Conservation (phyloP, 768 basidiomycete species). For the Floccularia luteovirens region DNA sequence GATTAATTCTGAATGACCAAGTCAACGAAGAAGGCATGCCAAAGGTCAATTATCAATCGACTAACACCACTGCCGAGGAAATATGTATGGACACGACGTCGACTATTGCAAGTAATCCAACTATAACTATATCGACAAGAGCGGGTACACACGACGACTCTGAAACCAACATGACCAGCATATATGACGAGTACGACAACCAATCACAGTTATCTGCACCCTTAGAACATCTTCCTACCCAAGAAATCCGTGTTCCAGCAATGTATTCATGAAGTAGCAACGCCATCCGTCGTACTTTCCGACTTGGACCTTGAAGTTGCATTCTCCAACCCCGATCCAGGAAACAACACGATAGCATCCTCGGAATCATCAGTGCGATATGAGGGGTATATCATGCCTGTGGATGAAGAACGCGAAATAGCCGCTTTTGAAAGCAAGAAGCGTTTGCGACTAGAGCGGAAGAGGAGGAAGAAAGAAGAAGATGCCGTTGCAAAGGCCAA, state of each 20-base stretch:
- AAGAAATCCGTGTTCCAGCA: too few relatives aligned
- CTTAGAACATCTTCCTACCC: too few relatives aligned
- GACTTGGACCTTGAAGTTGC: slow-evolving; percentile 6
- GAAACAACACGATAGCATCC: not conserved
- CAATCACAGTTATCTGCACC: too few relatives aligned
- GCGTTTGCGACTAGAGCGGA: not conserved
- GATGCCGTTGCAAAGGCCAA: too few relatives aligned
- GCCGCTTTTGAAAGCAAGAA: slow-evolving; percentile 33
- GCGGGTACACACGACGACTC: too few relatives aligned
- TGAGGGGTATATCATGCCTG: slow-evolving; percentile 44
- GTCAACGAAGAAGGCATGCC: slow-evolving; percentile 1
- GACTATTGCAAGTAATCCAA: too few relatives aligned
- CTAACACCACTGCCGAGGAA: slow-evolving; percentile 19
- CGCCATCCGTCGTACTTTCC: slow-evolving; percentile 23
- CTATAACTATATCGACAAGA: too few relatives aligned
- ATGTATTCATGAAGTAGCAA: slow-evolving; percentile 52
- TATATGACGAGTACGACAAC: too few relatives aligned
- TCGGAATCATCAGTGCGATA: slow-evolving; percentile 34
- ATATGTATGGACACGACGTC: too few relatives aligned
- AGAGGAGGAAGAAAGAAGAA: not conserved
- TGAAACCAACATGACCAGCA: too few relatives aligned
- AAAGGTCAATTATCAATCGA: slow-evolving; percentile 23
- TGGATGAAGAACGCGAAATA: slow-evolving; percentile 46
- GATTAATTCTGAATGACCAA: slow-evolving; percentile 15
- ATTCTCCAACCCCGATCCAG: too few relatives aligned